Evolutionary conservation across 306 rosid genomes (phyloP), one percentile per base, ranked within the genome.

Genomic region (Gastrolobium bilobum): DNA sequence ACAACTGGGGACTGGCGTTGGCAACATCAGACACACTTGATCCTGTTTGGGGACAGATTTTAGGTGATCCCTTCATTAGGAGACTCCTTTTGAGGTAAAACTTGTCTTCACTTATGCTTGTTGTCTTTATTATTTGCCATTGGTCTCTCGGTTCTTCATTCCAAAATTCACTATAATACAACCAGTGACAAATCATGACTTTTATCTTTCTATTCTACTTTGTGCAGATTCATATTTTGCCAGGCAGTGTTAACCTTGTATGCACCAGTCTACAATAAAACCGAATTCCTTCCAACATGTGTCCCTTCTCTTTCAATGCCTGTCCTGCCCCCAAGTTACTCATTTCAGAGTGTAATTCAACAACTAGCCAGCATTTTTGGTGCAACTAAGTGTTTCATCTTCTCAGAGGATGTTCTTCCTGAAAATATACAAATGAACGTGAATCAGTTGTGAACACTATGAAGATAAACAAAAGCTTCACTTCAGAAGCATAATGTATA

Each of bases 41-140:
- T 88, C 89, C 88, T 75, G 98, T 91, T 42, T 95, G 99, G 99
- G 93, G 91, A 15, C 97, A 91, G 81, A 37, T 89, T 73, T 84
- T 91, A 78, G 87, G 85, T 15, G 99, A 92, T 83, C 98, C 98
- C 48, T 93, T 95, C 89, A 70, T 95, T 68, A 91, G 96, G 87
- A 89, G 98, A 79, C 92, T 95, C 84, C 79, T 95, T 71, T 78
- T 95, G 84, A 93, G 99, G 99, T 95, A 81, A 77, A 62, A 50
- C 26, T 31, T 43, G 43, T 29, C 56, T 78, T 63, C 77, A 58
- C 11, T 60, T 4, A 20, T 39, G 8, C 34, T 46, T 52, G 8
- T 43, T 58, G 33, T n/a, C n/a, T n/a, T 44, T 54, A 50, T 77
- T 54, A 66, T 77, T 42, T 42, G 47, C 48, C 81, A 51, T 52